Evolutionary conservation across 345 rosid genomes (phyloP).

Genomic region (Euphorbia peplus): DNA sequence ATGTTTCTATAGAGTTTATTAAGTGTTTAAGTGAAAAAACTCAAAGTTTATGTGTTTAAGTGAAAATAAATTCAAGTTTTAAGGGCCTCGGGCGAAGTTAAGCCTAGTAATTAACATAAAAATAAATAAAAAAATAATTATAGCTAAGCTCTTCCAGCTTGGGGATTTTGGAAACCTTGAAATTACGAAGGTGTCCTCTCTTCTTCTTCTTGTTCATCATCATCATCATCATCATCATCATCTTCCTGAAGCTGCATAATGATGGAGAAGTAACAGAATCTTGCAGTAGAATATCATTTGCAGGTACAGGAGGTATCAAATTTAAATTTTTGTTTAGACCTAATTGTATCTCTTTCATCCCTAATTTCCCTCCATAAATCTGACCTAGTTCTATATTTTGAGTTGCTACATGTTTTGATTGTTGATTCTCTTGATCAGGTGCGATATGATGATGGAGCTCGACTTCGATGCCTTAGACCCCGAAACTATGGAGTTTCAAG

Average conservation of each 20-base stretch:
- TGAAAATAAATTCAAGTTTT: too few relatives aligned
- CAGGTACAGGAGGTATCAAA: slow-evolving; percentile 7
- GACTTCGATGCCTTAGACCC: slow-evolving; percentile 62
- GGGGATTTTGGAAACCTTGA: background rate
- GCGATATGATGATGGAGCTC: slow-evolving; percentile 48
- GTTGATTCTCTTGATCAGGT: background rate
- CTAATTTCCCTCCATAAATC: slow-evolving; percentile 1
- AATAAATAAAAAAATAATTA: too few relatives aligned
- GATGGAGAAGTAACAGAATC: background rate
- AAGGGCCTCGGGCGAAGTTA: too few relatives aligned
- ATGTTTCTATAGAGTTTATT: too few relatives aligned
- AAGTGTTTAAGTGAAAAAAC: too few relatives aligned
- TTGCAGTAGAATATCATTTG: background rate
- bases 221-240: background rate
- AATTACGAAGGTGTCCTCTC: slow-evolving; percentile 14
- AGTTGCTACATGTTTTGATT: background rate
- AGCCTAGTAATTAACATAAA: too few relatives aligned
- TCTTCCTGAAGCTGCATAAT: background rate
- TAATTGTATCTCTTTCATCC: background rate
- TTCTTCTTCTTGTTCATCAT: background rate
- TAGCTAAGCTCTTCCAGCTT: background rate
- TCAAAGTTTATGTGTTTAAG: too few relatives aligned
- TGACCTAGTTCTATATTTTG: background rate
- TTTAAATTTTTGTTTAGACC: background rate
- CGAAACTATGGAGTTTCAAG: slow-evolving; percentile 49